Base-by-base conservation (phyloP, 225 moss, liverwort and hornwort genomes). In the Bryum argenteum region DNA sequence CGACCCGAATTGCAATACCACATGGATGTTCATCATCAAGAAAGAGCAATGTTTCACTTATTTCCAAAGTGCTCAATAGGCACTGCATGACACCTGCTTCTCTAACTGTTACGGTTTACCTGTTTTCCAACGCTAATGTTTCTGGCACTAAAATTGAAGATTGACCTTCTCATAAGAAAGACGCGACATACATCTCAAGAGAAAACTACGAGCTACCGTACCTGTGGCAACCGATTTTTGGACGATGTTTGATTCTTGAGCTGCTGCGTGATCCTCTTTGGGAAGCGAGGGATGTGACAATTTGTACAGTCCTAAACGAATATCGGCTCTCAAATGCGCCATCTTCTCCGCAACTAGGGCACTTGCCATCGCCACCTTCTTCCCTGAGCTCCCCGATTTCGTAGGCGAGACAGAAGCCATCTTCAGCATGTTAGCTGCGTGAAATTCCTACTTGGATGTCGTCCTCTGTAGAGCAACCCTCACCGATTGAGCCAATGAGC, bases 151-250 rank as follows among this genome's bases (percentile, higher is more conserved):
- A 17, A 38, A 17, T 20, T 16, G 8, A 43, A 11, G 17, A 8
- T 2, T 24, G 63, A 73, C 18, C 2, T 16, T 41, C 14, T 40
- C 3, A 16, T 57, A 42, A 50, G 16, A 40, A 39, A 15, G 13
- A 22, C 44, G 23, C 56, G 48, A 41, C 13, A 9, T 45, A 20
- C 2, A 64, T 53, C 6, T 40, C 17, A 21, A 0, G 15, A 37
- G 33, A 22, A 47, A 13, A 64, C 15, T 22, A n/a, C 15, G 26
- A 28, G 69, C 3, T 20, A 19, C 48, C 71, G n/a, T 78, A 62
- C 82, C 82, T 78, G 82, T 82, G 71, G 82, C 82, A 22, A 78
- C 82, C 16, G 82, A 82, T 78, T 82, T 82, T 63, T 65, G 75
- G 22, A 71, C 82, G 67, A 82, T 82, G 74, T 67, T 78, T 15